Base-by-base conservation (phyloP, 83 land plant genomes). In the Isoetes engelmannii region DNA sequence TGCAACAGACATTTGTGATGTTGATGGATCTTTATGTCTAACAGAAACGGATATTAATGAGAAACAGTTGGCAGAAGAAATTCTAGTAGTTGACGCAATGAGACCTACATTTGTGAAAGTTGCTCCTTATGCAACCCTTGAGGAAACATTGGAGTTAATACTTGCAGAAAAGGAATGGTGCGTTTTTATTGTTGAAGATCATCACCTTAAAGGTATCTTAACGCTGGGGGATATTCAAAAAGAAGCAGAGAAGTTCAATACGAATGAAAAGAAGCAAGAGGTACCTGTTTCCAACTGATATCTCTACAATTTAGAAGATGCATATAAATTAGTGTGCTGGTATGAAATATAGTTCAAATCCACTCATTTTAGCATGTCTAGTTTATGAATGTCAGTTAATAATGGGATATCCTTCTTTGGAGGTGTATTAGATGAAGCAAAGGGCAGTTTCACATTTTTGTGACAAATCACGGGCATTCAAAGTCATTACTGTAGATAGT, bases 11-110 rank as follows among this genome's bases (percentile, higher is more conserved):
- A 47, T 90, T 6, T 90, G 96, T 76, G 72, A 79, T 71, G 47
- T 90, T 75, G 99, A 94, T 72, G 82, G 77, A 47, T 86, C 97
- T 20, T 84, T 90, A 6, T 94, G 92, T 77, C 21, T 88, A 47
- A 77, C 82, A 71, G 80, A 85, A 50, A 60, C 65, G 19, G 59
- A 72, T 75, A 12, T 48, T 42, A 74, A 78, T 55, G 64, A 62
- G 10, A 69, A 68, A 44, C 68, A 81, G 28, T 62, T 86, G 48
- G 72, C 67, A 55, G 80, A 81, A 65, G 78, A 68, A 53, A 79
- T 94, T 57, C 74, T 73, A 54, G 96, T 94, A 56, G 80, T 86
- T 44, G 76, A 80, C 56, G 92, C 90, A 48, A 90, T 94, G 96
- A 81, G 84, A 65, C 84, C 85, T 7, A 80, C 60, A 68, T 94